A percentile compares a stretch with the other conserved stretches of the same genome.
Conservation (phyloP, 208 protist genomes). For the Wallacemonas sp. region DNA sequence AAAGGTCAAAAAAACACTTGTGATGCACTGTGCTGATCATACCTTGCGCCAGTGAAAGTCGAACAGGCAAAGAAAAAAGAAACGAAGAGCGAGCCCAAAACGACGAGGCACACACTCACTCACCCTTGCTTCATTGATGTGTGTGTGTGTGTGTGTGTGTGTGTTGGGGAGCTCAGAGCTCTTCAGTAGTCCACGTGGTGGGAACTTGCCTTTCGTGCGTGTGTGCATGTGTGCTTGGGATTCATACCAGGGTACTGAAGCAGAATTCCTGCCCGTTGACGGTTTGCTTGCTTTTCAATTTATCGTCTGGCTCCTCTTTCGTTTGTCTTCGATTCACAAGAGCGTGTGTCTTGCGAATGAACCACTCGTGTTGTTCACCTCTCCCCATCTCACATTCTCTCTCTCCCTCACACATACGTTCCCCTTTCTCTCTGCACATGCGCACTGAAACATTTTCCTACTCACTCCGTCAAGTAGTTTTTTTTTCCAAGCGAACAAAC, state of each 20-base stretch:
- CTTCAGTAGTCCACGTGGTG: too few species aligned
- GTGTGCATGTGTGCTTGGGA: too few species aligned
- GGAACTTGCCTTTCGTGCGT: too few species aligned
- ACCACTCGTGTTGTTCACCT: too few species aligned
- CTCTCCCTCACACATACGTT: too few species aligned
- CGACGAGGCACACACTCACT: not conserved
- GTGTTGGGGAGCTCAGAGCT: too few species aligned
- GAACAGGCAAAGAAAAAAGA: not conserved
- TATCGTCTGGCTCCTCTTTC: slow-evolving; percentile 8
- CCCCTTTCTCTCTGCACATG: too few species aligned
- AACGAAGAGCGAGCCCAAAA: not conserved
- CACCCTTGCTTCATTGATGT: slow-evolving; percentile 12
- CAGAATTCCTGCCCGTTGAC: too few species aligned
- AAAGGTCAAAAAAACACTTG: not conserved
- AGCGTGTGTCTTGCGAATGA: too few species aligned
- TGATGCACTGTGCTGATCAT: not conserved
- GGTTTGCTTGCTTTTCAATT: slow-evolving; percentile 12
- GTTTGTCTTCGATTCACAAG: slow-evolving; percentile 17
- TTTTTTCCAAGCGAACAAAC: slow-evolving; percentile 1
- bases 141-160: slow-evolving; percentile 19
- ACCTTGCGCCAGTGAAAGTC: not conserved
- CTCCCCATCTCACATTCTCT: too few species aligned
- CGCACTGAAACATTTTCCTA: too few species aligned
- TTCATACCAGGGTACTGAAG: too few species aligned
- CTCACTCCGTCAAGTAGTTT: slow-evolving; percentile 6